These are phyloP conservation scores for Ampelomyces quisqualis DNA, from an alignment of 2,329 filamentous ascomycete species.

Conservation along the genomic window DNA sequence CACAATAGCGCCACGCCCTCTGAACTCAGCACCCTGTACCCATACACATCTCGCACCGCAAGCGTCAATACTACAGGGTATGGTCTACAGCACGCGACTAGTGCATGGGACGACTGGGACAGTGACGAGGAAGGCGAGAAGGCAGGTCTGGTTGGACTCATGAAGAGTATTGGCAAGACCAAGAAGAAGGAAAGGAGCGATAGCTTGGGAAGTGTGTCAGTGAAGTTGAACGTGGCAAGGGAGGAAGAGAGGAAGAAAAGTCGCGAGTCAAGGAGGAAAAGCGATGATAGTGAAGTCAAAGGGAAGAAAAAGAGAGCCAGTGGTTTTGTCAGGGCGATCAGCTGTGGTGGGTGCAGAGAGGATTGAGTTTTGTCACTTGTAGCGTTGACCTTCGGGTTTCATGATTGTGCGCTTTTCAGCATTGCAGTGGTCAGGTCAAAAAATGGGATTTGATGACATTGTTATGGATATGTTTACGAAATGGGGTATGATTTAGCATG, in stretches of 20 bases:
- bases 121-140: conserved; percentile 37
- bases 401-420: conserved; percentile 1
- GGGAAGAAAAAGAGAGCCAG: conserved; percentile 23
- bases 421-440: background rate
- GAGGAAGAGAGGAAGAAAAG: conserved; percentile 9
- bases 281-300: conserved; percentile 7
- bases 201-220: conserved; percentile 4
- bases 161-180: conserved; percentile 14
- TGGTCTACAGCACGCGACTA: conserved; percentile 31
- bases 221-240: conserved; percentile 2
- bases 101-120: conserved; percentile 43
- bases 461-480: background rate
- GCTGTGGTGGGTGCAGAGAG: conserved; percentile 35
- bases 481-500: background rate
- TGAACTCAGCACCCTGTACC: conserved; percentile 29
- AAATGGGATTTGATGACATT: no score
- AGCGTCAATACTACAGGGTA: conserved; percentile 19
- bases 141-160: conserved; percentile 31
- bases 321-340: conserved; percentile 36
- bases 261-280: conserved; percentile 2
- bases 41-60: conserved; percentile 18
- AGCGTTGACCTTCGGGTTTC: conserved; percentile 1
- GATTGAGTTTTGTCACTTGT: background rate
- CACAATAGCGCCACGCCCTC: conserved; percentile 33
- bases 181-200: conserved; percentile 9